Base-by-base conservation (phyloP, 2,329 filamentous ascomycete genomes). In the Colletotrichum gloeosporioides region DNA sequence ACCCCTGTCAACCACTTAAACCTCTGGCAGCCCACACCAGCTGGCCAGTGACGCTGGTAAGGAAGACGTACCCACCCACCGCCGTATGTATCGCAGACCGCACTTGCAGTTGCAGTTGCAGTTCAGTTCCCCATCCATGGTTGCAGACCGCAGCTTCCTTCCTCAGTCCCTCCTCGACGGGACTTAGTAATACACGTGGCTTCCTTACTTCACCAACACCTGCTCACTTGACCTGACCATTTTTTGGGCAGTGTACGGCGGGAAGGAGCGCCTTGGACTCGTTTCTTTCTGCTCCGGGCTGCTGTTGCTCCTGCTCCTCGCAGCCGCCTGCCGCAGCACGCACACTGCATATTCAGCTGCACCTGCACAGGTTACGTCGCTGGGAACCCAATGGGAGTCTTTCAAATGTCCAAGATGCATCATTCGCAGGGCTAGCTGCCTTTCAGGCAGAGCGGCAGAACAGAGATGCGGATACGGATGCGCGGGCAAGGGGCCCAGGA, bases 1-100 rank as follows among this genome's bases (percentile, higher is more conserved):
- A 68, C 71, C 74, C 74, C 64, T 69, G 70, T 34, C 34, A 73
- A 75, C 73, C 63, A 73, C 69, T 73, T 73, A 68, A 75, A 73
- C 69, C 69, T 75, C 69, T 55, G 39, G 39, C 34, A 55, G 63
- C 39, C 73, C 69, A 59, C 15, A 62, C n/a, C 31, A 25, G 29
- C 10, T 32, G 29, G 59, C 12, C 18, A 67, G 32, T 59, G 27
- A 57, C 63, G 69, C 73, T 64, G 34, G 18, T 12, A 22, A 49
- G 15, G 15, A 53, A 63, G 25, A 68, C 22, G 36, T 63, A 75
- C 44, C 53, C 69, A 39, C 15, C 27, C 7, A 29, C 27, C 27
- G 27, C 7, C 27, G 27, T 29, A 71, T 25, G 31, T 67, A 49
- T 32, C 44, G 44, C 44, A 49, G 18, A 49, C 39, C 39, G 39